Conservation (phyloP, 2,329 filamentous ascomycete species). For the Hirsutella rhossiliensis region DNA sequence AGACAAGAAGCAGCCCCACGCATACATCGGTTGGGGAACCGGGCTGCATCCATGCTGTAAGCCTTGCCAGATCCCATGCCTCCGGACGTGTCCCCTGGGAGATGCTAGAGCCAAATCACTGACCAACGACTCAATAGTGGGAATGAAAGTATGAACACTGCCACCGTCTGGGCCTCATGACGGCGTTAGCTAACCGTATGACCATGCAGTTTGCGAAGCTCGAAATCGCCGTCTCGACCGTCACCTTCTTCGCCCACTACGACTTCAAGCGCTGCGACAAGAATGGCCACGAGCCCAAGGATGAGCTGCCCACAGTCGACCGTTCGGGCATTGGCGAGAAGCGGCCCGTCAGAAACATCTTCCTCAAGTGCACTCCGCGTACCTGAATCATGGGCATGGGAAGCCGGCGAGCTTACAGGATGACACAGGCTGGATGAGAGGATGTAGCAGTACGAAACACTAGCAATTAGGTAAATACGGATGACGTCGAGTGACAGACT, state of each 20-base stretch:
- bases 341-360: conserved; percentile 6
- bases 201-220: conserved; percentile 34
- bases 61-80: too few species aligned
- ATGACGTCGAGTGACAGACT: too few species aligned
- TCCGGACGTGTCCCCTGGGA: too few species aligned
- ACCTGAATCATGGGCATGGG: too few species aligned
- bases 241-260: conserved; percentile 36
- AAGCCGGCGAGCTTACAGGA: background rate
- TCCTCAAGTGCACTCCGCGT: conserved; percentile 3
- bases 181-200: background rate
- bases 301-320: conserved; percentile 5
- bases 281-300: conserved; percentile 16
- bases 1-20: conserved; percentile 20
- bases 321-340: conserved; percentile 6
- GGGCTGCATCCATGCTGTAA: conserved; percentile 23
- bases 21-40: conserved; percentile 22
- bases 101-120: background rate
- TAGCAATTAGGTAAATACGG: too few species aligned
- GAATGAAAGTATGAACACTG: conserved; percentile 2
- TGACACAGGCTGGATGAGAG: too few species aligned
- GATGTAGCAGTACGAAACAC: too few species aligned
- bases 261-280: conserved; percentile 30
- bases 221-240: conserved; percentile 36
- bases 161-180: background rate
- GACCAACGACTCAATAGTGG: background rate